phyloP scores from a whole-genome alignment of 2,329 filamentous ascomycete genomes.

The Alternaria sp. region DNA sequence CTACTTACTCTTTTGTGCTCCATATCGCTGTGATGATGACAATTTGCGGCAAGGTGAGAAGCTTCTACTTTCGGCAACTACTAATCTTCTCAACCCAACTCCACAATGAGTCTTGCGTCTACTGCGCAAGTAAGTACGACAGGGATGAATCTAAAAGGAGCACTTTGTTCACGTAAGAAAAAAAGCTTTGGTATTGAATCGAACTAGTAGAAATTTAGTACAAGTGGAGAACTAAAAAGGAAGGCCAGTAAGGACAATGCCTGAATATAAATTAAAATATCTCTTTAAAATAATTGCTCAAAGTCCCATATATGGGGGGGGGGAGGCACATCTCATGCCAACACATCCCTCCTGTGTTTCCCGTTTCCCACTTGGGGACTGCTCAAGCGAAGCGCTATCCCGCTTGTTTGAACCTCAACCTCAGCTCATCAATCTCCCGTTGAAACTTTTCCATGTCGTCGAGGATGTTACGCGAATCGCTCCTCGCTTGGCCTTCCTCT shows the following conservation, averaged over 20 bases:
- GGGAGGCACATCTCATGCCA: background rate
- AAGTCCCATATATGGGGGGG: background rate
- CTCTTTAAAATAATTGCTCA: constrained; percentile 3
- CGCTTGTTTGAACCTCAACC: constrained; percentile 36
- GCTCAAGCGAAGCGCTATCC: constrained; percentile 2
- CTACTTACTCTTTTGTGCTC: background rate
- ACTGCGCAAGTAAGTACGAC: too few relatives aligned
- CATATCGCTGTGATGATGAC: too few relatives aligned
- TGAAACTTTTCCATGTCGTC: constrained; percentile 54
- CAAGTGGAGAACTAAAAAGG: background rate
- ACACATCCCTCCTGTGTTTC: background rate
- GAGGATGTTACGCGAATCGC: constrained; percentile 42
- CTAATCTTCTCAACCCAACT: background rate
- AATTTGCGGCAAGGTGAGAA: too few relatives aligned
- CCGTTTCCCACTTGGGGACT: background rate
- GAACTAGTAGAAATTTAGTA: too few relatives aligned
- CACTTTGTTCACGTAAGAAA: too few relatives aligned
- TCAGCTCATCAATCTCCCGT: constrained; percentile 51
- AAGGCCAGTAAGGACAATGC: background rate
- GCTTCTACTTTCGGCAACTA: background rate
- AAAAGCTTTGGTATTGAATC: too few relatives aligned
- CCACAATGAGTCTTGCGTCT: too few relatives aligned
- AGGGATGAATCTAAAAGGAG: too few relatives aligned
- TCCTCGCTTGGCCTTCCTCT: constrained; percentile 15
- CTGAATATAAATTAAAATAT: constrained; percentile 1